Base-by-base conservation (phyloP, 768 basidiomycete species). In the Suillus bovinus region DNA sequence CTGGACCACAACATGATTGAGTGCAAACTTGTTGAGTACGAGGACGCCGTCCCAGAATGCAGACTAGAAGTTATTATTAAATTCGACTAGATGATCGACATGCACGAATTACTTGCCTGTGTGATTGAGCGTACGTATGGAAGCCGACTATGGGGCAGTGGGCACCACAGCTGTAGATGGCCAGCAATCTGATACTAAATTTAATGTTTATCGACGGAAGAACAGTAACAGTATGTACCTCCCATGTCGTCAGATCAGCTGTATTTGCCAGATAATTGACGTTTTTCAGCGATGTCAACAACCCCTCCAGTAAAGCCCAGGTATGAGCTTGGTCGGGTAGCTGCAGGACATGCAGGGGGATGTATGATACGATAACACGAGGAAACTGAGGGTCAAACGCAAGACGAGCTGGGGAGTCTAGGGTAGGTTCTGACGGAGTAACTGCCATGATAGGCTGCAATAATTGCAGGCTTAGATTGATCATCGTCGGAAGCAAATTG, bases 361-460 rank as follows among this genome's bases (percentile, higher is more conserved):
- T 83, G 61, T 83, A 84, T 34, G 85, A 87, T 52, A 84, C 85
- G 2, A 93, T 77, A 31, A 81, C 79, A n/a, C 90, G 85, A 2
- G 85, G 82, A 53, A 91, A 82, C 58, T 81, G 78, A 0, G 88
- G 85, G 66, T 93, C 89, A 54, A 93, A 90, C 2, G 83, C 84
- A 3, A 80, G 74, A 20, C 69, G 72, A 0, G 83, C 86, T 0
- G 80, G 76, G 4, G 90, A 89, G 24, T 74, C 70, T 5, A 75
- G 68, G 0, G 63, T 64, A 4, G 79, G 82, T 5, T 78, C 73
- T 1, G 79, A 74, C 1, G 77, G 66, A 1, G 80, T 77, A 24
- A 72, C 67, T 4, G 71, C 67, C 42, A 78, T 78, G 22, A 89
- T 71, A 16, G 71, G 70, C 14, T 72, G 64, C 24, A 56, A 38